A percentile compares a stretch with the other conserved stretches of the same genome.
Evolutionary conservation across 495 filamentous ascomycete genomes (phyloP).

Genomic region (Podospora pseudoanserina): DNA sequence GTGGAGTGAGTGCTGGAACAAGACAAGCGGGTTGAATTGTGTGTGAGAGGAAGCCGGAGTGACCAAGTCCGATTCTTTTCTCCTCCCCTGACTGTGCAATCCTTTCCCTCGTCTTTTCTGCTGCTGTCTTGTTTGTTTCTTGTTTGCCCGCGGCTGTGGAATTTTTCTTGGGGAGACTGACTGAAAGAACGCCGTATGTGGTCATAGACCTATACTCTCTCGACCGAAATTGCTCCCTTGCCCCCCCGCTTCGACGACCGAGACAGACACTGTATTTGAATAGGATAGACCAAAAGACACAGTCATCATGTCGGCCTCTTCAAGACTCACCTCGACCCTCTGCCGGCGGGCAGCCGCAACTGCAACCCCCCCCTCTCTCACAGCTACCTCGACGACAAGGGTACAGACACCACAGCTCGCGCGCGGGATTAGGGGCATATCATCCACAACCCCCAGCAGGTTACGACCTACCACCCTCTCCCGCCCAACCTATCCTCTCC

Average conservation of each 20-base stretch:
- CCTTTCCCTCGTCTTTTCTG: background rate
- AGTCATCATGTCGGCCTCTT: conserved; percentile 27
- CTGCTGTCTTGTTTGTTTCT: background rate
- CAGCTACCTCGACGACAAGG: conserved; percentile 7
- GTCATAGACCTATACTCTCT: background rate
- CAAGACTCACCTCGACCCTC: conserved; percentile 30
- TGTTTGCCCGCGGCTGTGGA: background rate
- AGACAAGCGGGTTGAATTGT: background rate
- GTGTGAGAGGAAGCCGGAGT: background rate
- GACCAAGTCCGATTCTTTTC: background rate
- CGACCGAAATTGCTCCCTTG: background rate
- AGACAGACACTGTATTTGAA: background rate
- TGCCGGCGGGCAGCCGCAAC: conserved; percentile 26
- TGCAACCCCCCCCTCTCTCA: conserved; percentile 3
- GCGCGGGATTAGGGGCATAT: conserved; percentile 21
- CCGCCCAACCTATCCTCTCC: background rate
- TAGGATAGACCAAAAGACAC: background rate
- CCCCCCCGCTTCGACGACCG: background rate
- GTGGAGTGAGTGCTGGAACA: background rate
- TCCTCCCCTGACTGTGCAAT: background rate
- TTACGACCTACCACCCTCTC: conserved; percentile 13
- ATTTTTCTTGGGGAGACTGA: background rate
- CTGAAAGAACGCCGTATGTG: background rate
- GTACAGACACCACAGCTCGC: conserved; percentile 8
- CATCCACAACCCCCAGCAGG: conserved; percentile 16